Base-by-base conservation (phyloP, 768 basidiomycete species). In the Mycena rosella region DNA sequence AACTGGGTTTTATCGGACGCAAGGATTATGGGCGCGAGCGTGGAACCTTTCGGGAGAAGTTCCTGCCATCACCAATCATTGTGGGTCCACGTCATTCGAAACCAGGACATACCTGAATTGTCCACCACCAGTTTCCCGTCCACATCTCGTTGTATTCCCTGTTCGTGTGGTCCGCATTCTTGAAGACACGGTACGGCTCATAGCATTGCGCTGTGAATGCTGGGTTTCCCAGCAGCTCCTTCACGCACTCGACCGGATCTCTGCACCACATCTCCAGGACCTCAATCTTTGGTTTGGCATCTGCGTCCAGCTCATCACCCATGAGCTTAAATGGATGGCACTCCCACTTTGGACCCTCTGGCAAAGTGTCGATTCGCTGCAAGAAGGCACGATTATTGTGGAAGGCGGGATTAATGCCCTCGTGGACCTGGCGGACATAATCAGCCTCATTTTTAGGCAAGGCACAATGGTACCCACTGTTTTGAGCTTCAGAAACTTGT, bases 1-100 rank as follows among this genome's bases (percentile, higher is more conserved):
- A 87, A 72, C 51, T 78, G 74, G 0, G 83, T 86, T 55, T 85
- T 86, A 73, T 87, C 83, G 0, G 82, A 78, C 0, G 83, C 78
- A 2, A 87, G 69, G n/a, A 87, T 84, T 1, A 87, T 61, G 0
- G 84, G 84, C 20, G n/a, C 42, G 5, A 44, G 42, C 20, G 42
- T 44, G 3, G 42, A 20, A 22, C 42, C 42, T 3, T 4, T 3
- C 5, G 42, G 42, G n/a, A 44, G 42, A 5, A 44, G 42, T 44
- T 44, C 18, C 42, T 44, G 20, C 11, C 6, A 20, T 15, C 42
- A n/a, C n/a, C 11, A 22, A 20, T 15, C 42, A n/a, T 44, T 3
- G 42, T 44, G 2, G n/a, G 42, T 22, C 42, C 5, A n/a, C 32
- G 5, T 3, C 15, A 11, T 17, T 14, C 8, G 42, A n/a, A 44